Evolutionary conservation across 306 rosid species (phyloP).

Genomic region (Cucurbita pepo): DNA sequence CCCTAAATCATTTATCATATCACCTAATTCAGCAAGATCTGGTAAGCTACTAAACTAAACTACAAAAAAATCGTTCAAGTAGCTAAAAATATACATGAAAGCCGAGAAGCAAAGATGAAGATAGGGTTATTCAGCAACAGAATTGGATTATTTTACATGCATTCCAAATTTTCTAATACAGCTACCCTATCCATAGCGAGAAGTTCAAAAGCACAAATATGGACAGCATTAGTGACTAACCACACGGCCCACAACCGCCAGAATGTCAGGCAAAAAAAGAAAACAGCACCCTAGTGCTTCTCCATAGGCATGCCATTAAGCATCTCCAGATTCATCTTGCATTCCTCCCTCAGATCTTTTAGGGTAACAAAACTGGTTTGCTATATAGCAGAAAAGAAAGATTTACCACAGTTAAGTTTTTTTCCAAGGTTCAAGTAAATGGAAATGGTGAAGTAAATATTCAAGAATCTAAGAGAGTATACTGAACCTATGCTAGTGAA

Average conservation of each 20-base stretch:
- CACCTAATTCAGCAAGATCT: not conserved
- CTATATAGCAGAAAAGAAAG: constrained; percentile 26
- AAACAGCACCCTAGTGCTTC: constrained; percentile 18
- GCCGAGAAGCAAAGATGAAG: not conserved
- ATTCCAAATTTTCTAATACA: constrained; percentile 2
- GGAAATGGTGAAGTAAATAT: not conserved
- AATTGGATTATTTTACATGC: not conserved
- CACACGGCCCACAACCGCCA: constrained; percentile 24
- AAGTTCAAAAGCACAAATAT: not conserved
- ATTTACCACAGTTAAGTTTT: not conserved
- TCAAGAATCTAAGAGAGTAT: not conserved
- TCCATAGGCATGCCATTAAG: constrained; percentile 24
- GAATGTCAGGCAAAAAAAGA: constrained; percentile 1
- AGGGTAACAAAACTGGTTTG: constrained; percentile 36
- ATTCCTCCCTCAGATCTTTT: constrained; percentile 60
- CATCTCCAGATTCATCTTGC: constrained; percentile 60
- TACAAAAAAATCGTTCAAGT: not conserved
- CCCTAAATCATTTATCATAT: not conserved
- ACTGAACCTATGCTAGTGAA: not conserved
- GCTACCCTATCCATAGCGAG: not conserved
- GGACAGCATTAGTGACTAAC: constrained; percentile 1
- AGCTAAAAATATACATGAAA: not conserved
- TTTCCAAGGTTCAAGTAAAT: not conserved
- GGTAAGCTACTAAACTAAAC: not conserved
- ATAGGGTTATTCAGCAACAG: not conserved